phyloP scores from a whole-genome alignment of 2,329 filamentous ascomycete species.

The Paracoccidioides brasiliensis region DNA sequence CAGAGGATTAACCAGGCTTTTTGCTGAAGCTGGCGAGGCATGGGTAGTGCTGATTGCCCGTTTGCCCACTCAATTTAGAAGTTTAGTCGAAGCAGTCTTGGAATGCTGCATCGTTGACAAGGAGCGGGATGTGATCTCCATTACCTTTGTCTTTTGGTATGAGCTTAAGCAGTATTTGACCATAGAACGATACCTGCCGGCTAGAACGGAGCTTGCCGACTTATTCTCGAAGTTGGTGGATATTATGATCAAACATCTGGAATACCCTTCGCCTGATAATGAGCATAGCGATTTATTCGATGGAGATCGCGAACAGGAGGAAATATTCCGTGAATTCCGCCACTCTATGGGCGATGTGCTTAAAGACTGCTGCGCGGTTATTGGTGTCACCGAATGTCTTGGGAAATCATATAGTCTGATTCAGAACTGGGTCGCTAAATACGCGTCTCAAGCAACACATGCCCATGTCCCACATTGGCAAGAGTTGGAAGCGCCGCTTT shows the following conservation, averaged over 20 bases:
- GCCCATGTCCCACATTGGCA: conserved; percentile 87
- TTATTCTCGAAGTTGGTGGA: conserved; percentile 84
- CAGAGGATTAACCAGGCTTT: conserved; percentile 79
- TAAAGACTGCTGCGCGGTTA: conserved; percentile 93
- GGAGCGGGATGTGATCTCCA: conserved; percentile 79
- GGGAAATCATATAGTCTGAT: conserved; percentile 79
- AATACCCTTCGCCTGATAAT: conserved; percentile 70
- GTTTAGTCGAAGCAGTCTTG: conserved; percentile 78
- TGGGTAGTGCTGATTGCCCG: conserved; percentile 90
- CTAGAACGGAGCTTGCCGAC: conserved; percentile 62
- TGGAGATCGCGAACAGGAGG: conserved; percentile 87
- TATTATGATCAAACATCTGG: conserved; percentile 77
- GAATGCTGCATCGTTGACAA: conserved; percentile 80
- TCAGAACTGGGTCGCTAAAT: conserved; percentile 73
- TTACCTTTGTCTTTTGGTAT: conserved; percentile 97
- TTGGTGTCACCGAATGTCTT: conserved; percentile 83
- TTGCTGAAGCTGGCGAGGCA: conserved; percentile 82
- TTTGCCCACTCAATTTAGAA: conserved; percentile 66
- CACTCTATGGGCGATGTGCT: conserved; percentile 96
- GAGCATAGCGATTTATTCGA: conserved; percentile 73
- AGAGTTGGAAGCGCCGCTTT: conserved; percentile 84
- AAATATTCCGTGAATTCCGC: conserved; percentile 92
- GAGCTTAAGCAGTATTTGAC: conserved; percentile 95
- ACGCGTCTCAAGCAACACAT: conserved; percentile 60
- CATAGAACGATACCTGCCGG: conserved; percentile 75